Percentiles rank a stretch among this genome's conserved stretches.
Conservation (phyloP, 768 basidiomycete species). For the Mycena rosella region DNA sequence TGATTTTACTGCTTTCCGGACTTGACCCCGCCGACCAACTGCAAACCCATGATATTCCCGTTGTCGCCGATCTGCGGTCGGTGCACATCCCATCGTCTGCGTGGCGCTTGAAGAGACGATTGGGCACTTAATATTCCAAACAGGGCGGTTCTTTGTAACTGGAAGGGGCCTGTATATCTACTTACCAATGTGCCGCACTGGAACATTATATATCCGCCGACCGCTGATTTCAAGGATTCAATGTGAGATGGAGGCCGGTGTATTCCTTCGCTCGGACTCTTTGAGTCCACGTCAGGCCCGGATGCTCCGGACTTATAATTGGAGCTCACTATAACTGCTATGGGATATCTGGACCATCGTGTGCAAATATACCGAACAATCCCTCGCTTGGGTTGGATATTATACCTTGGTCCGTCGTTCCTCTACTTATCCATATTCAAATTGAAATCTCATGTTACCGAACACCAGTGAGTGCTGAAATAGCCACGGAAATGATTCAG, state of each 20-base stretch:
- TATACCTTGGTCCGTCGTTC: background rate
- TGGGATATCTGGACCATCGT: conserved; percentile 45
- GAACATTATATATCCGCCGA: background rate
- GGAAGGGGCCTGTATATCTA: conserved; percentile 64
- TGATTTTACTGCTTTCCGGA: conserved; percentile 81
- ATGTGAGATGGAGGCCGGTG: conserved; percentile 57
- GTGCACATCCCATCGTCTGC: conserved; percentile 72
- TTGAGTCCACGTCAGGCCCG: conserved; percentile 54
- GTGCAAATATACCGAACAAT: background rate
- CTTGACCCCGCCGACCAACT: conserved; percentile 77
- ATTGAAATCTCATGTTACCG: too few relatives aligned
- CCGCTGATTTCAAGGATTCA: background rate
- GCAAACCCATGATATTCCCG: conserved; percentile 61
- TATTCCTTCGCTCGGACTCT: conserved; percentile 61
- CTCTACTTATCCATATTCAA: too few relatives aligned
- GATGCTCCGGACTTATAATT: conserved; percentile 59
- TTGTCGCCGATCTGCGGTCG: conserved; percentile 80
- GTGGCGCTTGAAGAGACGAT: conserved; percentile 66
- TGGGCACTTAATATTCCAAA: conserved; percentile 55
- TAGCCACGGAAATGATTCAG: too few relatives aligned
- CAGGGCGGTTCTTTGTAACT: conserved; percentile 54
- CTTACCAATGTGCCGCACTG: conserved; percentile 61
- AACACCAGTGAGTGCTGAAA: too few relatives aligned
- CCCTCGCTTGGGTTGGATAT: conserved; percentile 3
- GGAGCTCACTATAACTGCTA: conserved; percentile 55